Evolutionary conservation across 495 filamentous ascomycete species (phyloP), one percentile per base, ranked within the genome.

Genomic region (Podospora pseudoanserina): DNA sequence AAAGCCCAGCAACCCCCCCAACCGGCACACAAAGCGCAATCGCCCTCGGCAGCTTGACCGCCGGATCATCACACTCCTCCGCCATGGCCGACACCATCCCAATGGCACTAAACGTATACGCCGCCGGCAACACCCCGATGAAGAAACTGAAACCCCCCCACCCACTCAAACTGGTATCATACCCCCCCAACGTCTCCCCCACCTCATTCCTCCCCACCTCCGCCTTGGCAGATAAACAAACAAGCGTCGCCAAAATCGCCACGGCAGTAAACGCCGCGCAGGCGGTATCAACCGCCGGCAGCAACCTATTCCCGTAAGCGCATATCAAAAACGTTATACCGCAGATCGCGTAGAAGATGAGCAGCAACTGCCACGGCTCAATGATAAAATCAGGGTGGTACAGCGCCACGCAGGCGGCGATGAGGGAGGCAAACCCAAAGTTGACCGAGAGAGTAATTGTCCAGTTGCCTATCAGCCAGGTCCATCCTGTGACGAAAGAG

Each of bases 401-500:
- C 23, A 90, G 74, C 6, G 85, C 83, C 6, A 86, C 82, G 53
- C 83, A 82, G 2, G 83, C 86, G 4, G 86, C 82, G 49, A 90
- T 87, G 11, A 90, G 78, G 23, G 81, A 82, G 2, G 87, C 87
- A 63, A 81, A 79, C 32, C 87, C 87, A 68, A 89, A 90, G 60
- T 85, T 85, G 70, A 90, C 89, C 28, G 86, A 86, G 4, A 87
- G 86, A 0, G 87, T 90, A 16, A 90, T 87, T 32, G 87, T 87
- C 71, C 88, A 85, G 73, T 88, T 85, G 9, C 85, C 85, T 6
- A 86, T 81, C 13, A 87, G 72, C 65, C 85, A 86, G 68, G 86
- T 84, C 86, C 86, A 89, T n/a, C 87, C 87, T 6, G 87, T 89
- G 49, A 88, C 82, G 84, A 87, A 90, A 39, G 83, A 83, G 19